Conservation (phyloP, 1,284 basidiomycete species). For the Anthracocystis walkeri region DNA sequence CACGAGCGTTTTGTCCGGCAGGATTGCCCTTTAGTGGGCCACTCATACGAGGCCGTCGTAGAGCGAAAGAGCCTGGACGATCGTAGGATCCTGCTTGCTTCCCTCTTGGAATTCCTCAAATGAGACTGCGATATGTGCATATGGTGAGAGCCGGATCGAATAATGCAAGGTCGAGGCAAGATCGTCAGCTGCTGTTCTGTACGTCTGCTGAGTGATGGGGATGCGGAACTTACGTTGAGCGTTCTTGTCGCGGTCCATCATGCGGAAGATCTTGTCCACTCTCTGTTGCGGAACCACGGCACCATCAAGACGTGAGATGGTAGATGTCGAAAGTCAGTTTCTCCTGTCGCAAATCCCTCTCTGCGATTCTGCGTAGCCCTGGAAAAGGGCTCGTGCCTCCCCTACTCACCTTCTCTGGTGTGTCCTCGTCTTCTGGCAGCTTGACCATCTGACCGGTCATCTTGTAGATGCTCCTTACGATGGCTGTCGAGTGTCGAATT, state of each 20-base stretch:
- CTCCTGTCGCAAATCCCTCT: neutral
- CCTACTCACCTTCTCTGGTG: constrained; percentile 87
- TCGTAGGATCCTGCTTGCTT: constrained; percentile 68
- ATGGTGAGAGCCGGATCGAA: neutral
- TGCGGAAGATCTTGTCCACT: constrained; percentile 68
- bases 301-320: neutral
- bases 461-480: constrained; percentile 68
- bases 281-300: constrained; percentile 35
- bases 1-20: constrained; percentile 7
- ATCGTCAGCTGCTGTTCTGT: neutral
- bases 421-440: constrained; percentile 95
- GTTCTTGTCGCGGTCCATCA: constrained; percentile 69
- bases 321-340: neutral
- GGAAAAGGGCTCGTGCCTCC: neutral
- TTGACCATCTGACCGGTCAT: constrained; percentile 93
- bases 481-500: constrained; percentile 53
- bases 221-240: constrained; percentile 57
- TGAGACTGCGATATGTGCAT: constrained; percentile 43
- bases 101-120: constrained; percentile 69
- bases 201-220: neutral
- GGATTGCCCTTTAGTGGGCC: neutral
- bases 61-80: constrained; percentile 66
- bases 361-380: neutral
- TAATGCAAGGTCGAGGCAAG: neutral
- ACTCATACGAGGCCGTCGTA: constrained; percentile 60